Conservation (phyloP, 108 stramenopile species). For the Pseudonitzschia delicatissima region DNA sequence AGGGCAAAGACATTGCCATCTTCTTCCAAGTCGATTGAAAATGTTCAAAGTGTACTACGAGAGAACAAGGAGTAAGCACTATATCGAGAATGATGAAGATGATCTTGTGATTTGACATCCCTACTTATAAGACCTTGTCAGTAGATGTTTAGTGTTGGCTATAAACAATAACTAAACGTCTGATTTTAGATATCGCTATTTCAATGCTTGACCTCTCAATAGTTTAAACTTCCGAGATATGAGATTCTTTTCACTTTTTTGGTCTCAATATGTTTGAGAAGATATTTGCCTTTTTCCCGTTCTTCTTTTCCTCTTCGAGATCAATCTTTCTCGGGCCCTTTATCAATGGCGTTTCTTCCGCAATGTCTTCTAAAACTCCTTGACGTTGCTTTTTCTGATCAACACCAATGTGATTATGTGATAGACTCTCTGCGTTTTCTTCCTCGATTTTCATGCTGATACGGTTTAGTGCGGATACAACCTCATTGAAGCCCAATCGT, state of each 20-base stretch:
- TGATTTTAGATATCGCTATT: too few species aligned
- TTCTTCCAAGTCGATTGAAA: not conserved
- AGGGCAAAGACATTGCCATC: constrained; percentile 41
- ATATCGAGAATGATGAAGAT: too few species aligned
- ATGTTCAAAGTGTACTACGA: too few species aligned
- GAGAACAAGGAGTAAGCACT: too few species aligned
- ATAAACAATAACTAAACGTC: too few species aligned
- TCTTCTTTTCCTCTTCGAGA: not conserved
- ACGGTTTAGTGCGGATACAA: constrained; percentile 73
- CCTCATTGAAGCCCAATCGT: constrained; percentile 81
- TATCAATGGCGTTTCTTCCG: not conserved
- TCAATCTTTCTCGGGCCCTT: not conserved
- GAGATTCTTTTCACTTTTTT: not conserved
- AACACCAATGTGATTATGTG: not conserved
- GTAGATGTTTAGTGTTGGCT: too few species aligned
- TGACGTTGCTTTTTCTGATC: not conserved
- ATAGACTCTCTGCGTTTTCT: constrained; percentile 2
- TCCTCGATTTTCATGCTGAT: constrained; percentile 27
- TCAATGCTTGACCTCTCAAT: too few species aligned
- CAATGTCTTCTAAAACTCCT: not conserved
- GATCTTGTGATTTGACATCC: too few species aligned
- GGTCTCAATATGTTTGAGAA: not conserved
- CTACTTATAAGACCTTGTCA: too few species aligned
- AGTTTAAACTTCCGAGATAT: too few species aligned
- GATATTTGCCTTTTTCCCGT: not conserved